Base-by-base conservation (phyloP, 495 filamentous ascomycete species). In the Hypoxylon intermedium region DNA sequence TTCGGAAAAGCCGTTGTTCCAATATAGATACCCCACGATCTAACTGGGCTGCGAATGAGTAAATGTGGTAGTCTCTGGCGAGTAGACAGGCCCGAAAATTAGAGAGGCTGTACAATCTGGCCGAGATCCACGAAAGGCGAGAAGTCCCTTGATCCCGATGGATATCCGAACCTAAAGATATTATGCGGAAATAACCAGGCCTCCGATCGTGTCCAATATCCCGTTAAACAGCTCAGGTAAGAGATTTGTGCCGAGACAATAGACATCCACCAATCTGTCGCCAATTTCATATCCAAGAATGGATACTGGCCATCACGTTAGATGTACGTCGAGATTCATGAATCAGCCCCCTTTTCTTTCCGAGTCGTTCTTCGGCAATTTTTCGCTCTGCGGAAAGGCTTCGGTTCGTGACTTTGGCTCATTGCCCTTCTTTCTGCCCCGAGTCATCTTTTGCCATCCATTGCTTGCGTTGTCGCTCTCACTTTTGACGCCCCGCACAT, bases 301-400 rank as follows among this genome's bases (percentile, higher is more conserved):
- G 55, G 55, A 54, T 34, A 41, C 3, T 16, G 16, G 21, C 31
- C 13, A 11, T 38, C 41, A 19, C 23, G 6, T 41, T 18, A 31
- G 21, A 52, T 23, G 41, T 23, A 11, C 11, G 43, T 48, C 26
- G 34, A 57, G 53, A 37, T 46, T 50, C 6, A 9, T 11, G 20
- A 44, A 24, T 76, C 70, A 84, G 24, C 82, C 82, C 2, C 82
- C 82, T 47, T 82, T 83, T 40, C 82, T 78, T 30, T 84, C 75
- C 12, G 75, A 71, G 9, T 80, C 77, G 20, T 80, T 76, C 57
- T 74, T 81, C 5, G 81, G 80, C 19, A 71, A 63, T 66, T 77
- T 74, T 67, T 84, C 81, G 55, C 74, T 72, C 16, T 76, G 74
- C 5, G 72, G 31, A 28, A 60, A 66, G 6, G 65, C 70, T 16